A percentile compares a stretch with the other conserved stretches of the same genome.
Conservation (phyloP, 2,329 filamentous ascomycete genomes). For the Teratosphaeria zuluensis region DNA sequence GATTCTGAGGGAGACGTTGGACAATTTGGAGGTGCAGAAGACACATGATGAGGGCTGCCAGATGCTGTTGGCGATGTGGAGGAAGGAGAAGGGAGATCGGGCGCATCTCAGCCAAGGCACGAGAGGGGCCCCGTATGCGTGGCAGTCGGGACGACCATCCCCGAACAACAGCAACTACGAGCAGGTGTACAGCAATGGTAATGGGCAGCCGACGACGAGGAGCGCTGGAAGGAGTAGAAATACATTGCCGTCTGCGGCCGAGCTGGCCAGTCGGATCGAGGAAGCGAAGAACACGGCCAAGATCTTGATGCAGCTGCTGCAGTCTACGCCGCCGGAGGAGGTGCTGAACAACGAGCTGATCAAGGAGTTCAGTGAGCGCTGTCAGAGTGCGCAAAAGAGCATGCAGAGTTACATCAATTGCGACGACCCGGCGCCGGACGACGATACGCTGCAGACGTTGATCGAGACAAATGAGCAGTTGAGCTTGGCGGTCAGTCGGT, state of each 20-base stretch:
- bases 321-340: conserved; percentile 69
- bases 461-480: conserved; percentile 94
- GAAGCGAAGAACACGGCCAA: conserved; percentile 87
- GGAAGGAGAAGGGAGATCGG: conserved; percentile 59
- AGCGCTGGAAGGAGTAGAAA: not conserved
- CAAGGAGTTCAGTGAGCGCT: conserved; percentile 83
- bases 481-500: conserved; percentile 68
- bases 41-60: conserved; percentile 63
- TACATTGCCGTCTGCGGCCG: conserved; percentile 54
- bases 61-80: conserved; percentile 76
- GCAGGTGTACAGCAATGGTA: not conserved
- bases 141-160: not conserved
- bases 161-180: not conserved
- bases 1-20: conserved; percentile 78
- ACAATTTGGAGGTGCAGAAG: conserved; percentile 65
- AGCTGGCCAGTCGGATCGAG: conserved; percentile 74
- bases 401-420: conserved; percentile 79
- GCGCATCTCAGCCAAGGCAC: conserved; percentile 11
- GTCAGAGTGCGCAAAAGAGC: conserved; percentile 66
- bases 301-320: conserved; percentile 82
- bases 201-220: not conserved
- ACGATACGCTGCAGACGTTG: conserved; percentile 84
- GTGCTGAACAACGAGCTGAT: conserved; percentile 77
- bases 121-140: not conserved
- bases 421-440: conserved; percentile 72